Conservation (phyloP, 306 rosid species). For the Lupinus albus region DNA sequence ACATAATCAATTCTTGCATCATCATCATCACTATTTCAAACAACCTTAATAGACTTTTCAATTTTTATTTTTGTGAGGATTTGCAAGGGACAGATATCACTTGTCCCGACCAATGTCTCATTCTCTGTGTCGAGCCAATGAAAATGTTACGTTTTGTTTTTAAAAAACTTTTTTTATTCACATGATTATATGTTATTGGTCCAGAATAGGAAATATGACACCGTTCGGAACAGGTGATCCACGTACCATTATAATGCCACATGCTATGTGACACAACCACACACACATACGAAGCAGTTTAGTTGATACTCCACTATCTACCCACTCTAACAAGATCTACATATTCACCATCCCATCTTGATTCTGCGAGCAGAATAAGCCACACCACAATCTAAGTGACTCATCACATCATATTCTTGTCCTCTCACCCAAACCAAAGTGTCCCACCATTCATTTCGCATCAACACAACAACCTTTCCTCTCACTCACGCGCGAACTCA, state of each 20-base stretch:
- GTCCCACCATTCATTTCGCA: constrained; percentile 13
- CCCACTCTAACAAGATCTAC: background rate
- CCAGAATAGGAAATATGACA: too few species aligned
- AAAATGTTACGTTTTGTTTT: too few species aligned
- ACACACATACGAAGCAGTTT: background rate
- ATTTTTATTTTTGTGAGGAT: too few species aligned
- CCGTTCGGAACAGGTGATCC: too few species aligned
- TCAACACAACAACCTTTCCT: background rate
- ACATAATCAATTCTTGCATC: constrained; percentile 1
- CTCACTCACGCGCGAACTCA: constrained; percentile 57
- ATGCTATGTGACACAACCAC: too few species aligned
- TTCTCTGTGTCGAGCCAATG: too few species aligned
- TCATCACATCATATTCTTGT: constrained; percentile 38
- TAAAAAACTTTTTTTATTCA: too few species aligned
- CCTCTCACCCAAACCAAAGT: constrained; percentile 45
- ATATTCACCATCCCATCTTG: constrained; percentile 9
- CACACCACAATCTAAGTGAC: constrained; percentile 28
- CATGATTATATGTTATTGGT: too few species aligned
- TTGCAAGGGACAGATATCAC: too few species aligned
- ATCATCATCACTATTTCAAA: background rate
- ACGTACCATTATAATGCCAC: too few species aligned
- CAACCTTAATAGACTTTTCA: background rate
- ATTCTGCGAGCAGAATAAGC: constrained; percentile 16
- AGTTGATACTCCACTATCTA: constrained; percentile 39
- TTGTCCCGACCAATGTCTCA: too few species aligned